Evolutionary conservation across 805 yeast genomes (phyloP), one percentile per base, ranked within the genome.

Genomic region (Monosporozyma unispora): DNA sequence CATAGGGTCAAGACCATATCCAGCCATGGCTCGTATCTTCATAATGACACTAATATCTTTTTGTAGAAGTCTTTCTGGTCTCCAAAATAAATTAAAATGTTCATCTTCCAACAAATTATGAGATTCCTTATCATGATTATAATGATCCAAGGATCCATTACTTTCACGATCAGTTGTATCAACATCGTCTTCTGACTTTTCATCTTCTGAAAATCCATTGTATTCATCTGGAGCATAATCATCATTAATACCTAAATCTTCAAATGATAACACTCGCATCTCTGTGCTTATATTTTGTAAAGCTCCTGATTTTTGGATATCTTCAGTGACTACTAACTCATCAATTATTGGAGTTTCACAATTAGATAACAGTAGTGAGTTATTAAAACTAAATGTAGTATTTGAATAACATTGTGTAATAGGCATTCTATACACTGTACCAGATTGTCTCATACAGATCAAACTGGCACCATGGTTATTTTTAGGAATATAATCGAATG

Each of bases 381-480:
- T 85, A 56, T 72, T 76, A 0, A 91, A 79, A 56, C 81, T 85
- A 65, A 89, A 84, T 14, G 70, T 72, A 8, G 84, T 62, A 8
- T 81, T 72, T 35, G 80, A 79, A 29, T 81, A 81, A 46, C 84
- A 77, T 60, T 86, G 91, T 1, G 72, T 67, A 0, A 83, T 85
- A 0, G 83, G 77, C 90, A 86, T 86, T 50, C 84, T 73, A 65
- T 85, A 89, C 0, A 89, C 81, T 48, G 87, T 83, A 3, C 97
- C 97, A 0, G 95, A 85, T 58, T 87, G 95, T 54, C 96, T 73
- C 84, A 90, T 84, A 64, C 97, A 89, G 27, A 90, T 80, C 50
- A 87, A 73, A 56, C 83, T 80, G 8, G 85, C 76, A 1, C 79
- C 76, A 21, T 81, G 74, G 2, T 79, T 69, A 50, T 77, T 80